Percentiles rank a stretch among this genome's conserved stretches.
These are phyloP conservation scores for Torulaspora microellipsoides DNA, from an alignment of 805 yeast genomes.

Conservation along the genomic window DNA sequence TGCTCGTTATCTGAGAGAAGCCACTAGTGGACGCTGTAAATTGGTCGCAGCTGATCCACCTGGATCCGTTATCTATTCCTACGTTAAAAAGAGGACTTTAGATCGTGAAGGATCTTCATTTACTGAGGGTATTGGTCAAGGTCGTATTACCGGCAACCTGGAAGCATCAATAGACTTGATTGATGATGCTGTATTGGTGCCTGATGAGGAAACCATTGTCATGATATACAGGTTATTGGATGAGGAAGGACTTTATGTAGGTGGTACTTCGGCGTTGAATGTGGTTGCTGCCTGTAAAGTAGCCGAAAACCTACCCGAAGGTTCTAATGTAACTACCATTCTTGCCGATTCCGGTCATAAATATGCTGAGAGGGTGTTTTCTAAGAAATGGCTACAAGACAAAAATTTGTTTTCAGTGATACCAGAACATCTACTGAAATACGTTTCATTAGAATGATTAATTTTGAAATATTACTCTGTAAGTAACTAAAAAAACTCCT, in stretches of 20 bases:
- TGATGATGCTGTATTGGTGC: slow-evolving; percentile 75
- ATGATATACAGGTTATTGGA: slow-evolving; percentile 82
- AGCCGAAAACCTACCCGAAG: slow-evolving; percentile 71
- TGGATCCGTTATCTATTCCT: slow-evolving; percentile 79
- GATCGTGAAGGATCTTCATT: slow-evolving; percentile 79
- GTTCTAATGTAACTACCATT: slow-evolving; percentile 80
- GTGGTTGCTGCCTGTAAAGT: slow-evolving; percentile 83
- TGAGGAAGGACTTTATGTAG: slow-evolving; percentile 86
- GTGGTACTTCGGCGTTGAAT: slow-evolving; percentile 87
- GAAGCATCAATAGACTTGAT: slow-evolving; percentile 63
- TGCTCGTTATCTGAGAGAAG: slow-evolving; percentile 69
- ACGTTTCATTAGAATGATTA: slow-evolving; percentile 43
- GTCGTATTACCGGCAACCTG: slow-evolving; percentile 82
- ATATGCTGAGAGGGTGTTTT: slow-evolving; percentile 76
- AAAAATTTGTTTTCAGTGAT: slow-evolving; percentile 62
- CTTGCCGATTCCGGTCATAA: slow-evolving; percentile 88
- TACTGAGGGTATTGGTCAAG: slow-evolving; percentile 97
- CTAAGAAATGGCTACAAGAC: slow-evolving; percentile 67
- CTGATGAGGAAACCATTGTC: slow-evolving; percentile 74
- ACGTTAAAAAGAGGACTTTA: slow-evolving; percentile 65
- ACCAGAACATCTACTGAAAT: slow-evolving; percentile 68
- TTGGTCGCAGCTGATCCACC: slow-evolving; percentile 88
- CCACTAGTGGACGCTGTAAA: slow-evolving; percentile 56
- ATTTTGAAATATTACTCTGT: background rate
- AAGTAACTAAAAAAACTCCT: too few relatives aligned